Percentiles rank a stretch among this genome's conserved stretches.
Evolutionary conservation across 1,284 basidiomycete genomes (phyloP).

Genomic region (Moesziomyces antarcticus): DNA sequence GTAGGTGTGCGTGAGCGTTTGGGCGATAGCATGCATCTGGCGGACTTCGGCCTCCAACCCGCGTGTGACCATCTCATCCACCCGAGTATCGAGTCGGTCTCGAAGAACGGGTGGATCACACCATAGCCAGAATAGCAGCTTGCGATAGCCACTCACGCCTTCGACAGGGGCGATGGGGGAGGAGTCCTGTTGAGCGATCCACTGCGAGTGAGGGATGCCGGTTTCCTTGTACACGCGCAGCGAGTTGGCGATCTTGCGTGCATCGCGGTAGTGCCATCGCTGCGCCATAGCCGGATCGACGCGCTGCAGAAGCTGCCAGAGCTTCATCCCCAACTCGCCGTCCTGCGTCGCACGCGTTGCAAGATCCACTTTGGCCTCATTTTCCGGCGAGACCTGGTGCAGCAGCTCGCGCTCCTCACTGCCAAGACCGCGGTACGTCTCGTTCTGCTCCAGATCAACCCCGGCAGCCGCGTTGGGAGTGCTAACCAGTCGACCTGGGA

Average conservation of each 20-base stretch:
- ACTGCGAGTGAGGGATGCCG: slow-evolving; percentile 76
- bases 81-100: slow-evolving; percentile 79
- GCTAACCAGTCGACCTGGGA: slow-evolving; percentile 68
- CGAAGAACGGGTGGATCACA: slow-evolving; percentile 77
- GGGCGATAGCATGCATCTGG: slow-evolving; percentile 70
- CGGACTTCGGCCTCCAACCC: slow-evolving; percentile 87
- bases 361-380: slow-evolving; percentile 12
- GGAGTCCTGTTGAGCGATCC: slow-evolving; percentile 73
- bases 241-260: slow-evolving; percentile 85
- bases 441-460: slow-evolving; percentile 5
- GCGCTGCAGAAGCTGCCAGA: slow-evolving; percentile 77
- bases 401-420: slow-evolving; percentile 9
- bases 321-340: slow-evolving; percentile 61
- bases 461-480: background rate
- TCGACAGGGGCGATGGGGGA: background rate
- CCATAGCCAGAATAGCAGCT: slow-evolving; percentile 91
- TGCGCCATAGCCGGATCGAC: slow-evolving; percentile 82
- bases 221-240: slow-evolving; percentile 83
- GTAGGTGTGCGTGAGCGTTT: slow-evolving; percentile 71
- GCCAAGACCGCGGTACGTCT: background rate
- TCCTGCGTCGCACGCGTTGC: slow-evolving; percentile 3
- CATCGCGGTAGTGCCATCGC: slow-evolving; percentile 95
- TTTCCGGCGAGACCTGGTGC: slow-evolving; percentile 1
- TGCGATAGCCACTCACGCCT: slow-evolving; percentile 70
- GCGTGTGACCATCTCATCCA: slow-evolving; percentile 89